Base-by-base conservation (phyloP, 345 rosid species). In the Combretum micranthum region DNA sequence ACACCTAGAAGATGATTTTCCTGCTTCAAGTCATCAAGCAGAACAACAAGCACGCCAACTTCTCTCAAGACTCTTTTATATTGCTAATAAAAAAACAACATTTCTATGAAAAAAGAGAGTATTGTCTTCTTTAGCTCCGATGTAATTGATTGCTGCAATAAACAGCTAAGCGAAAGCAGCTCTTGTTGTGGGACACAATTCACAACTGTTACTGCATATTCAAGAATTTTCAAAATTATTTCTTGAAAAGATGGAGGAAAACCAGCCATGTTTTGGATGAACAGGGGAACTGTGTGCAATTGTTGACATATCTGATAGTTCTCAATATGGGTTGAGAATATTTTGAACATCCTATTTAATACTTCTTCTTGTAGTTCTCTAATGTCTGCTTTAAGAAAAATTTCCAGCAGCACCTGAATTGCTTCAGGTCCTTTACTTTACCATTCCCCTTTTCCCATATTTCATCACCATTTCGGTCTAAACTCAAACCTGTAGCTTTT, bases 151-250 rank as follows among this genome's bases (percentile, higher is more conserved):
- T 94, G 99, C 81, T 94, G 99, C 81, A 94, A 68, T 61, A 94
- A 80, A 84, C 99, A 94, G 75, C 97, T 90, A 50, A 94, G 88
- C 45, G 99, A 90, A 70, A 94, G 83, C 75, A 94, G 65, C 69
- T 94, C 99, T 74, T 94, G 99, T 80, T 94, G 97, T 26, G 99
- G 99, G 62, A 94, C 84, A 69, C 99, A 94, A 75, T 85, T 94
- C 71, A 87, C 96, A 60, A 94, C 96, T 25, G 99, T 94, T 61
- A 94, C 99, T 60, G 99, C 97, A 71, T 90, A 90, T 65, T 90
- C 97, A 72, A 94, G 97, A 75, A 94, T 94, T 79, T 94, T 94
- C 75, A 94, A 77, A 60, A 94, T 87, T 69, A 82, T 87, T 61
- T 87, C 96, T 79, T 87, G 99, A 83, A 94, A 75, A 20, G 95